phyloP scores from a whole-genome alignment of 345 rosid species.

The Rhizophora apiculata region DNA sequence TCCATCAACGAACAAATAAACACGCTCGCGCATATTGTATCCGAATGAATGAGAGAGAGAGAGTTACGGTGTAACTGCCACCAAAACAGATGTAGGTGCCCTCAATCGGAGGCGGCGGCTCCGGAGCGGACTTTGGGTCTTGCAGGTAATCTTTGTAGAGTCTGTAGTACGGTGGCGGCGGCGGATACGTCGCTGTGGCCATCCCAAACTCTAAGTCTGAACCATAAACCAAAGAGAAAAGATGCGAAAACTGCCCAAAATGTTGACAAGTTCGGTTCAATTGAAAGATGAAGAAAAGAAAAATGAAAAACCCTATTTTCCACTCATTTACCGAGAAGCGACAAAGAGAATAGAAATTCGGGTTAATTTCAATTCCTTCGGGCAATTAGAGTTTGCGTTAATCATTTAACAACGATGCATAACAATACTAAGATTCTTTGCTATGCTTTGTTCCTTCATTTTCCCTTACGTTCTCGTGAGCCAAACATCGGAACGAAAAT shows the following conservation, averaged over 20 bases:
- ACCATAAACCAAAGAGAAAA: neutral
- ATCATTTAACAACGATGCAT: neutral
- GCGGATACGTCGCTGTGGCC: constrained; percentile 92
- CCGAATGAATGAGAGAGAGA: neutral
- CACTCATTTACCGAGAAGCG: neutral
- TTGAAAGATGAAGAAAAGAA: neutral
- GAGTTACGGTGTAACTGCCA: constrained; percentile 63
- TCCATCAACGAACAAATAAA: neutral
- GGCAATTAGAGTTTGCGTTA: too few species aligned
- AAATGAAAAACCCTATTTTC: neutral
- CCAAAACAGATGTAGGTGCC: constrained; percentile 81
- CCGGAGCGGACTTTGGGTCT: constrained; percentile 67
- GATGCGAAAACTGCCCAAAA: neutral
- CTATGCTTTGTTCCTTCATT: neutral
- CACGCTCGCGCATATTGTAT: neutral
- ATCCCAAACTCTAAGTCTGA: constrained; percentile 23
- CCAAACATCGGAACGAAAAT: neutral
- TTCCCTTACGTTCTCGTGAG: neutral
- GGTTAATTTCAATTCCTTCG: neutral
- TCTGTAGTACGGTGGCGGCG: constrained; percentile 86
- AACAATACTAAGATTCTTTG: neutral
- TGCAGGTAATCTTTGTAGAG: constrained; percentile 76
- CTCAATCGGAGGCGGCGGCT: constrained; percentile 72
- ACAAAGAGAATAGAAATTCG: neutral
- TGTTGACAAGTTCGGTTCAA: neutral